phyloP scores from a whole-genome alignment of 2,329 filamentous ascomycete genomes.

The Emericellopsis cladophorae region DNA sequence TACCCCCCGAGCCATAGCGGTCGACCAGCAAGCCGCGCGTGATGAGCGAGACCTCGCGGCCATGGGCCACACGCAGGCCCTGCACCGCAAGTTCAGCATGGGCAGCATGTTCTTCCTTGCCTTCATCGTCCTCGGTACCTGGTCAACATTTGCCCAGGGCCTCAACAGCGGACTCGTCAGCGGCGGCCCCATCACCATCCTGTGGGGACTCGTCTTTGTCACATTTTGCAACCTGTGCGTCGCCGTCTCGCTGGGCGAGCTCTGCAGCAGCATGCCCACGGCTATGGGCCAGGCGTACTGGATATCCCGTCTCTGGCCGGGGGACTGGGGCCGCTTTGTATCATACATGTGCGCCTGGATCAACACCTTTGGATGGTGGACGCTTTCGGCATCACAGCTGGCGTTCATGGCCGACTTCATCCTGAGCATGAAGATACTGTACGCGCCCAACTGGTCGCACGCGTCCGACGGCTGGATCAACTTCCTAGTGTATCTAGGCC shows the following conservation, averaged over 20 bases:
- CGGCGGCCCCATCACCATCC: constrained; percentile 30
- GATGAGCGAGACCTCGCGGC: constrained; percentile 12
- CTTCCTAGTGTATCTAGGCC: constrained; percentile 33
- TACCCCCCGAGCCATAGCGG: background rate
- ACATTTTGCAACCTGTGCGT: constrained; percentile 31
- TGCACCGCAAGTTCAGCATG: constrained; percentile 24
- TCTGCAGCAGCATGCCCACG: constrained; percentile 37
- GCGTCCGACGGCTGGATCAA: constrained; percentile 26
- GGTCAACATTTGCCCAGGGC: constrained; percentile 33
- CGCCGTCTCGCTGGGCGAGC: constrained; percentile 32
- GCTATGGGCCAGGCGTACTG: constrained; percentile 40
- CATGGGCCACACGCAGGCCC: constrained; percentile 11
- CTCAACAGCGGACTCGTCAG: constrained; percentile 26
- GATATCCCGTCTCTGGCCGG: constrained; percentile 11
- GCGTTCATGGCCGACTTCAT: constrained; percentile 39
- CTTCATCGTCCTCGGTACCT: constrained; percentile 38
- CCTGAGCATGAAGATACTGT: constrained; percentile 32
- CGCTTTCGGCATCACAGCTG: constrained; percentile 31
- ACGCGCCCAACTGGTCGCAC: constrained; percentile 24
- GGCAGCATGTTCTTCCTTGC: constrained; percentile 36
- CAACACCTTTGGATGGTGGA: constrained; percentile 41
- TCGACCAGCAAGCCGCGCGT: constrained; percentile 2
- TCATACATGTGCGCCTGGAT: constrained; percentile 41
- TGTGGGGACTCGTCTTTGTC: constrained; percentile 33
- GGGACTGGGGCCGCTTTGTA: constrained; percentile 25